These are phyloP conservation scores for Usnea hakonensis DNA, from an alignment of 495 filamentous ascomycete genomes.

Conservation along the genomic window DNA sequence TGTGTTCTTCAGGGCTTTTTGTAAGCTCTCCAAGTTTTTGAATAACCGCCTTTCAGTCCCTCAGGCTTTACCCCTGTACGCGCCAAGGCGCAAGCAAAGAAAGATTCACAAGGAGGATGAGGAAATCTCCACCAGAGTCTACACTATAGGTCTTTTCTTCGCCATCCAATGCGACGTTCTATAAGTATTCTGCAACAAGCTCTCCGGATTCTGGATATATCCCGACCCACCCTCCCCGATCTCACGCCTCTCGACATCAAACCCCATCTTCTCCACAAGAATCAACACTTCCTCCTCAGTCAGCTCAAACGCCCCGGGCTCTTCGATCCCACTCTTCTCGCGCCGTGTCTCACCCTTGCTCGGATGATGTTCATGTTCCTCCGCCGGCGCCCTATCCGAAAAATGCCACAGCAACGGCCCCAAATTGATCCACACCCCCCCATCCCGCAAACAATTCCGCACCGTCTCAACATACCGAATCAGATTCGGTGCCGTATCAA, in stretches of 20 bases:
- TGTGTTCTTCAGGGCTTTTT: too few relatives aligned
- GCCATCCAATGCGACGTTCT: conserved; percentile 75
- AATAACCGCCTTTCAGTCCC: too few relatives aligned
- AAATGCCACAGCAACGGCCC: conserved; percentile 92
- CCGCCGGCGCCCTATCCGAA: conserved; percentile 33
- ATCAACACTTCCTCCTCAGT: conserved; percentile 77
- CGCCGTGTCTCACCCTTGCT: background rate
- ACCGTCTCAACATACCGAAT: conserved; percentile 83
- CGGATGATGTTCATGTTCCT: conserved; percentile 19
- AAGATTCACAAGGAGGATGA: background rate
- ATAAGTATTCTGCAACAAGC: conserved; percentile 81
- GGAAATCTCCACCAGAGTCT: background rate
- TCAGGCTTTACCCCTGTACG: too few relatives aligned
- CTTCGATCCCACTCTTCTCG: conserved; percentile 49
- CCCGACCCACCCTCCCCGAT: conserved; percentile 47
- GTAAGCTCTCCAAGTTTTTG: too few relatives aligned
- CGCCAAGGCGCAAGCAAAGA: background rate
- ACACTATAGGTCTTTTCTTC: conserved; percentile 46
- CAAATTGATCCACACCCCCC: conserved; percentile 80
- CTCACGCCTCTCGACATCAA: conserved; percentile 43
- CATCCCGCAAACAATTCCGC: conserved; percentile 62
- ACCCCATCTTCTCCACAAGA: conserved; percentile 69
- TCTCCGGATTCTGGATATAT: conserved; percentile 75
- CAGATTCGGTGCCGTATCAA: conserved; percentile 91
- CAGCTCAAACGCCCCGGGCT: conserved; percentile 78